These are phyloP conservation scores for Aureobasidium sp. DNA, from an alignment of 2,329 filamentous ascomycete species.

Conservation along the genomic window DNA sequence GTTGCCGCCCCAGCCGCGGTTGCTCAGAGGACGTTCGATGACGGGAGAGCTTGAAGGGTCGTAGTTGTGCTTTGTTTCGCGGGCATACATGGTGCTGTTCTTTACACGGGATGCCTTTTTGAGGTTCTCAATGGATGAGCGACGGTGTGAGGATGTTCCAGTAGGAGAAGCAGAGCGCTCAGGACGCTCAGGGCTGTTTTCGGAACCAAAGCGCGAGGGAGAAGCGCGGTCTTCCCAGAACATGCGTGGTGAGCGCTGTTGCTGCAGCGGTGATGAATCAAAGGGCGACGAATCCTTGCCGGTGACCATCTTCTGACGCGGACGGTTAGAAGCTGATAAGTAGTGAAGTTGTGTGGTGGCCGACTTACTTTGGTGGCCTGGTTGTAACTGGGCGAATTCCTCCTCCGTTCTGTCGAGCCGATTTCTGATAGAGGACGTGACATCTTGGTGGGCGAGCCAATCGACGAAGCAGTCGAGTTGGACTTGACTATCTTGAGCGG, in stretches of 20 bases:
- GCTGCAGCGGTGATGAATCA: conserved; percentile 43
- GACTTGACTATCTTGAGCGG: conserved; percentile 72
- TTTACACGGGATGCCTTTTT: conserved; percentile 93
- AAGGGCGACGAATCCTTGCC: conserved; percentile 73
- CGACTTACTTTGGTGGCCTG: conserved; percentile 60
- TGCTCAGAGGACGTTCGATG: conserved; percentile 75
- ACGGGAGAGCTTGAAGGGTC: conserved; percentile 71
- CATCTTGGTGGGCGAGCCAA: conserved; percentile 57
- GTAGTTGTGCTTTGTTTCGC: conserved; percentile 88
- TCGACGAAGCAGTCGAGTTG: conserved; percentile 14
- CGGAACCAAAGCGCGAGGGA: conserved; percentile 46
- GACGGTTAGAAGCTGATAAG: conserved; percentile 20
- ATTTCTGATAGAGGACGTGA: conserved; percentile 82
- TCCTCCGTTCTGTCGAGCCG: conserved; percentile 72
- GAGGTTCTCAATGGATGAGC: conserved; percentile 89
- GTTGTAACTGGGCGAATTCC: conserved; percentile 90
- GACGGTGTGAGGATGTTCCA: conserved; percentile 56
- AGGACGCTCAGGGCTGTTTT: conserved; percentile 54
- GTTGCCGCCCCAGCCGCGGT: conserved; percentile 48
- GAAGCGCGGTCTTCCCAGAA: conserved; percentile 80
- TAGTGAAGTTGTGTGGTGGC: background rate
- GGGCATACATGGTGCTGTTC: conserved; percentile 95
- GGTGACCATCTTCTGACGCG: conserved; percentile 57
- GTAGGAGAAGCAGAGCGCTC: conserved; percentile 43
- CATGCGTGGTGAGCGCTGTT: conserved; percentile 61